Percentiles rank a stretch among this genome's conserved stretches.
These are phyloP conservation scores for Nicotiana tomentosiformis DNA, from an alignment of 257 asterid species.

Conservation along the genomic window DNA sequence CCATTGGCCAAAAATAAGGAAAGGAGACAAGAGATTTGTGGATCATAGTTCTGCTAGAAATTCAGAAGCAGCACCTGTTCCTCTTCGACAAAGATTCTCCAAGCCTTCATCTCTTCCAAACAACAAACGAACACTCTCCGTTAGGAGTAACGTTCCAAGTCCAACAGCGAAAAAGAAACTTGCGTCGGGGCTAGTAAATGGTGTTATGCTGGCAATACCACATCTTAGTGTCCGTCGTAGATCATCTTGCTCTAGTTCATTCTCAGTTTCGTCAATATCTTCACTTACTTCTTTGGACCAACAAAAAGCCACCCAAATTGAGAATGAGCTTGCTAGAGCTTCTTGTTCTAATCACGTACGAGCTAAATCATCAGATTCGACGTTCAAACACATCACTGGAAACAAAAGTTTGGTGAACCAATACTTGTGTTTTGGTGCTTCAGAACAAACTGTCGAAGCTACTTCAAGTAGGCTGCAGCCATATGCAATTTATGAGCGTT, in stretches of 20 bases:
- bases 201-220: conserved; percentile 62
- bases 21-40: conserved; percentile 23
- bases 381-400: conserved; percentile 24
- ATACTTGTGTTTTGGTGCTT: conserved; percentile 64
- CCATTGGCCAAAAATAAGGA: conserved; percentile 60
- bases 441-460: conserved; percentile 26
- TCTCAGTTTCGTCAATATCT: conserved; percentile 57
- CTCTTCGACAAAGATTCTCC: conserved; percentile 67
- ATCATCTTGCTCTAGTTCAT: conserved; percentile 75
- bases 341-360: conserved; percentile 24
- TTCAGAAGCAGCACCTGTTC: conserved; percentile 43
- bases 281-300: conserved; percentile 54
- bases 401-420: conserved; percentile 49
- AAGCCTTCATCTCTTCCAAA: conserved; percentile 42
- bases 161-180: conserved; percentile 71
- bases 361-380: conserved; percentile 13
- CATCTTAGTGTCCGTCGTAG: conserved; percentile 29
- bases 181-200: conserved; percentile 62
- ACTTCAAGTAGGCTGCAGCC: conserved; percentile 26
- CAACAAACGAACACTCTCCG: conserved; percentile 73
- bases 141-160: conserved; percentile 52
- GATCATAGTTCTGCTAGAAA: conserved; percentile 17
- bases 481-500: conserved; percentile 45
- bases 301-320: conserved; percentile 36
- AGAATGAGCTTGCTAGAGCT: conserved; percentile 35